These are phyloP conservation scores for Pythium utonaiense DNA, from an alignment of 352 stramenopile species.

Conservation along the genomic window DNA sequence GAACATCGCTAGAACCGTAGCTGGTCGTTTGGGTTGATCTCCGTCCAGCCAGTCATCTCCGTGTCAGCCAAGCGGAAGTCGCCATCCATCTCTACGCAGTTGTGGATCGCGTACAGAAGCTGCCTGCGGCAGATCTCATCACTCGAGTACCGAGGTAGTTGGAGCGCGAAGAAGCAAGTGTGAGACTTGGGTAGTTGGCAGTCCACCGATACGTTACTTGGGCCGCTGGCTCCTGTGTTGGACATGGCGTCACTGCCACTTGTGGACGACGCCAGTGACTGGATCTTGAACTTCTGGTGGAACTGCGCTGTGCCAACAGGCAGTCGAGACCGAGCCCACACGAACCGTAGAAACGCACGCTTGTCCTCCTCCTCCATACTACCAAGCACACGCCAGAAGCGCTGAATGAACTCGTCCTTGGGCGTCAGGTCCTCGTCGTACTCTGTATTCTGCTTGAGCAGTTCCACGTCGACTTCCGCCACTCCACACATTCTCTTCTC, in stretches of 20 bases:
- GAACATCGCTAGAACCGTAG: constrained; percentile 60
- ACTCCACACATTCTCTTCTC: constrained; percentile 71
- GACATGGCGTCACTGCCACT: not conserved
- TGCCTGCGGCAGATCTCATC: constrained; percentile 66
- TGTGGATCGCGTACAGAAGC: constrained; percentile 80
- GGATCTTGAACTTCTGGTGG: constrained; percentile 86
- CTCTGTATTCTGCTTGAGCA: constrained; percentile 75
- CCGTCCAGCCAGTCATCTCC: constrained; percentile 75
- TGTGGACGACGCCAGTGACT: constrained; percentile 38
- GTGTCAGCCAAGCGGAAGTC: constrained; percentile 83
- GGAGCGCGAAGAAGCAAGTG: constrained; percentile 85
- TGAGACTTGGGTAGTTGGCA: constrained; percentile 80
- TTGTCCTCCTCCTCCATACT: constrained; percentile 62
- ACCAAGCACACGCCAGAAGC: constrained; percentile 76
- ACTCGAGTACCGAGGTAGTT: constrained; percentile 75
- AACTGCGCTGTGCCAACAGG: constrained; percentile 61
- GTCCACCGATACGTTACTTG: constrained; percentile 33
- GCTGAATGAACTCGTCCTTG: constrained; percentile 63
- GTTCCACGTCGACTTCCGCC: constrained; percentile 63
- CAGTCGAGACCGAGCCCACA: constrained; percentile 74
- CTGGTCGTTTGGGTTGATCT: constrained; percentile 59
- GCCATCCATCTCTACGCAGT: constrained; percentile 88
- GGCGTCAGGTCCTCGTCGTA: constrained; percentile 76
- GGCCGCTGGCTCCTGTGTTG: not conserved
- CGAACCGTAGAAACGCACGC: constrained; percentile 74